Conservation (phyloP, 108 stramenopile species). For the Conticribra guillardii region DNA sequence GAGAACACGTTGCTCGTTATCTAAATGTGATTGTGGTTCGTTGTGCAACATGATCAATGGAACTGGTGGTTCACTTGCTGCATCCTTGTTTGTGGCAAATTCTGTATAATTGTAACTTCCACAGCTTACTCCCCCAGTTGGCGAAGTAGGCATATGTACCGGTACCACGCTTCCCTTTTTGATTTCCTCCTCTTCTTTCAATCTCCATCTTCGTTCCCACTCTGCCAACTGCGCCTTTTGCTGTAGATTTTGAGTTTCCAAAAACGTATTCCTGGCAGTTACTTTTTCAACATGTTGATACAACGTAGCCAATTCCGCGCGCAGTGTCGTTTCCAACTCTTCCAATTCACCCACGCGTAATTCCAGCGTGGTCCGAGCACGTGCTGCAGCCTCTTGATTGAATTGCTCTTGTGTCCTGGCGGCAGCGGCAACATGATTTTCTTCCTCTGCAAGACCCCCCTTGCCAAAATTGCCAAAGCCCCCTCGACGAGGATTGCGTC, state of each 20-base stretch:
- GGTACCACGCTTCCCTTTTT: constrained; percentile 23
- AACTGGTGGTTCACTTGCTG: neutral
- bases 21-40: constrained; percentile 26
- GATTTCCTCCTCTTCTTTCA: constrained; percentile 30
- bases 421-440: neutral
- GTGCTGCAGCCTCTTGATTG: constrained; percentile 47
- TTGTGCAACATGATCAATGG: constrained; percentile 17
- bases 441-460: constrained; percentile 5
- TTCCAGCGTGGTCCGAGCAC: constrained; percentile 61
- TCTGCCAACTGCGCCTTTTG: constrained; percentile 38
- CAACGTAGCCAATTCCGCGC: constrained; percentile 53
- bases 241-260: constrained; percentile 46
- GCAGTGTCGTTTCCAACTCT: constrained; percentile 65
- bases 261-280: constrained; percentile 47
- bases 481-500: neutral
- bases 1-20: constrained; percentile 32
- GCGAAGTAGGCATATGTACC: constrained; percentile 3
- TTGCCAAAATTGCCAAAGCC: neutral
- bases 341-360: constrained; percentile 82
- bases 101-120: constrained; percentile 46
- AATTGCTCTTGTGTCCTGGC: constrained; percentile 30
- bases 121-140: constrained; percentile 1
- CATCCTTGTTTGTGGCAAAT: constrained; percentile 8
- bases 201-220: constrained; percentile 38
- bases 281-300: constrained; percentile 52